Evolutionary conservation across 441 rosid genomes (phyloP), one percentile per base, ranked within the genome.

Genomic region (Pelargonium fulgidum): DNA sequence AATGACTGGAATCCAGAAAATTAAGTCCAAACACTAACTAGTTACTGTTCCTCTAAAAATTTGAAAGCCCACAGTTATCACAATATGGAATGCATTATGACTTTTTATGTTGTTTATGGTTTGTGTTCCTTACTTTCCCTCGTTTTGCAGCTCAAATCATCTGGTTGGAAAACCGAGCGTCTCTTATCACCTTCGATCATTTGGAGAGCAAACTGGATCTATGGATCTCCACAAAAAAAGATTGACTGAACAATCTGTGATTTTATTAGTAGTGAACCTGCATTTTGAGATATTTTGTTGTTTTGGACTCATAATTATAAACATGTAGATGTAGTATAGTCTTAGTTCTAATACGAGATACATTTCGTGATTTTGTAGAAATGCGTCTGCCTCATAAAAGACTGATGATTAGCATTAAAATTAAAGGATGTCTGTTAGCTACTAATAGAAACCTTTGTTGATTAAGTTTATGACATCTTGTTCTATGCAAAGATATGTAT

Each of bases 141-240:
- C 9, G 2, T 59, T 65, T 70, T 82, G 88, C 86, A 90, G 97
- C 77, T 89, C 64, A 89, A 75, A 64, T 82, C 81, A 59, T 77
- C 83, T 3, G 96, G 98, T 71, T 93, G 98, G 98, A 87, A 87
- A 78, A 83, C 91, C 4, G 91, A 88, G 68, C 93, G 94, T 50
- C 93, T 93, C 69, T 89, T 93, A 54, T 78, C 89, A 19, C 91
- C 84, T 33, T 86, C 96, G 16, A 76, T 91, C 65, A 75, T 78
- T 45, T 93, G 98, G 97, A 87, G 81, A 75, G 98, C 94, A 64
- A 76, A 84, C 63, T 93, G 98, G 98, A 71, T 68, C 47, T 22
- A 48, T 36, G 78, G 14, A 44, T 50, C 81, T 14, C 69, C 75
- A 1, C 80, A 75, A 79, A 75, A 80, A 58, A 93, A 93, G 82